Evolutionary conservation across 2,329 filamentous ascomycete genomes (phyloP), one percentile per base, ranked within the genome.

Genomic region (Colletotrichum tropicicola): DNA sequence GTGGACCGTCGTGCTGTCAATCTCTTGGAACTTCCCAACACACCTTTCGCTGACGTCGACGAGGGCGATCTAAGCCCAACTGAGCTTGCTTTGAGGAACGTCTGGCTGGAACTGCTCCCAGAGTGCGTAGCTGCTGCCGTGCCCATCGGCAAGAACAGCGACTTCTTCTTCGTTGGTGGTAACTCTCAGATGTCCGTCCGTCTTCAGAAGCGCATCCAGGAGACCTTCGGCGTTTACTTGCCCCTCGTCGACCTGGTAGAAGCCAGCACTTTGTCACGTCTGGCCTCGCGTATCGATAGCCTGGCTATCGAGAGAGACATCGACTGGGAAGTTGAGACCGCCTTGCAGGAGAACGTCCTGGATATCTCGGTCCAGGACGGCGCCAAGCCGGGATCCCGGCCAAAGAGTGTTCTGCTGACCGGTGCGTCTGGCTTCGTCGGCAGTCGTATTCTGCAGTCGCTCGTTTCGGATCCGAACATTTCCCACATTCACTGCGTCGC

Each of bases 131-230:
- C n/a, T n/a, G n/a, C n/a, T n/a, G n/a, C n/a, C n/a, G n/a, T n/a
- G n/a, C n/a, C 30, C 30, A 35, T 35, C 9, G 15, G 9, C 9
- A 35, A 15, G 3, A 15, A 35, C 9, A 35, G 9, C 9, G 73
- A 79, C 68, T 80, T 81, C 66, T 80, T 79, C 66, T 48, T 66
- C 1, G 57, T 73, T 4, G 78, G 78, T 17, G 79, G 78, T 6
- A 78, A 73, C 53, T 80, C 78, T 3, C 59, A 79, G 2, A 69
- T 78, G 1, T 62, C 79, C 2, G 60, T 78, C 4, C 64, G 68
- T 8, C 70, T 82, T 0, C 75, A 79, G 51, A 56, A 66, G 0
- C 61, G 61, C 0, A 75, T 84, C n/a, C 61, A 66, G 2, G 53
- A 74, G 3, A 51, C 41, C 0, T 77, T 82, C 23, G 64, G 64